Conservation (phyloP, 2,329 filamentous ascomycete species). For the Cadophora sp. region DNA sequence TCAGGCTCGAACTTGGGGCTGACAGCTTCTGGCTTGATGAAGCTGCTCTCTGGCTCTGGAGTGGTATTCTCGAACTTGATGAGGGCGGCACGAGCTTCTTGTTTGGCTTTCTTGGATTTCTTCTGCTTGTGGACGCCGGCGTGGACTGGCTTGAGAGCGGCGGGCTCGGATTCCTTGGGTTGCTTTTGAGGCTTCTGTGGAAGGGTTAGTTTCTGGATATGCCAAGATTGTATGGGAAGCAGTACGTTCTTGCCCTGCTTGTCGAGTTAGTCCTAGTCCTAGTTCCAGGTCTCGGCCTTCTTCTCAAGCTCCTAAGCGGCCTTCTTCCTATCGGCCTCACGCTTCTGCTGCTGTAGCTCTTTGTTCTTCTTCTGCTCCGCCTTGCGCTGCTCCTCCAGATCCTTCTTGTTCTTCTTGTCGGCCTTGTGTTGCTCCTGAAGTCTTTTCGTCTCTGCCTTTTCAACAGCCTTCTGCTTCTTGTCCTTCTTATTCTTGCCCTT, state of each 20-base stretch:
- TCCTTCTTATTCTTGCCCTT: constrained; percentile 8
- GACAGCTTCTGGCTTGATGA: background rate
- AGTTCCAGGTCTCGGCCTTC: constrained; percentile 15
- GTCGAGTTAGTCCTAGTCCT: background rate
- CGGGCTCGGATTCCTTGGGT: background rate
- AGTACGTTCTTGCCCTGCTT: constrained; percentile 5
- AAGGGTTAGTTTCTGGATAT: background rate
- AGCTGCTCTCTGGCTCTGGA: background rate
- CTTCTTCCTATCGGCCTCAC: constrained; percentile 5
- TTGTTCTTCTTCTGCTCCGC: background rate
- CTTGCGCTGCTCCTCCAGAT: constrained; percentile 6
- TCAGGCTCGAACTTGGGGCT: background rate
- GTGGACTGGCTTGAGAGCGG: constrained; percentile 9
- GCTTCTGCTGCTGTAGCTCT: constrained; percentile 8
- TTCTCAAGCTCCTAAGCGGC: constrained; percentile 11
- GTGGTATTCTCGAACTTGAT: constrained; percentile 1
- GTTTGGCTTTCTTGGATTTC: constrained; percentile 1
- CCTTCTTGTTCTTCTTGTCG: constrained; percentile 8
- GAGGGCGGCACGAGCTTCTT: background rate
- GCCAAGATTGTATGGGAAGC: background rate
- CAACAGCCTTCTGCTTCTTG: constrained; percentile 4
- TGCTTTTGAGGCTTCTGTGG: constrained; percentile 8
- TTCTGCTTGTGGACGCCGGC: constrained; percentile 13
- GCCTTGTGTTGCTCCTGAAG: constrained; percentile 7
- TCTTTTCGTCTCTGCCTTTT: constrained; percentile 10